Percentiles rank a stretch among this genome's conserved stretches.
Evolutionary conservation across 2,329 filamentous ascomycete species (phyloP).

Genomic region (Aphanocladium album): DNA sequence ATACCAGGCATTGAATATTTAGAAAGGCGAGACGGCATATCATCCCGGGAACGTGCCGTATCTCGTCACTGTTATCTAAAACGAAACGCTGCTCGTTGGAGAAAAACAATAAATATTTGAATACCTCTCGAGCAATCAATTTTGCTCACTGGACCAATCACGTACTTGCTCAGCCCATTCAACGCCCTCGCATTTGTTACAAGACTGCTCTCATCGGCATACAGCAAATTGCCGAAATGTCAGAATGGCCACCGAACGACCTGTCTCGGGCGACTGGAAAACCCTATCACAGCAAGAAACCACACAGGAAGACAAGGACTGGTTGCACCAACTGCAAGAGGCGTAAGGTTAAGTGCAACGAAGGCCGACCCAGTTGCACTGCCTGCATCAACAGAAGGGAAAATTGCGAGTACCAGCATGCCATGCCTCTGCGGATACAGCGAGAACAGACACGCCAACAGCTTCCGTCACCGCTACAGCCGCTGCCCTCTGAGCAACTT

Average conservation of each 20-base stretch:
- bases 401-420: constrained; percentile 40
- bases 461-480: neutral
- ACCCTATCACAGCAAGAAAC: constrained; percentile 40
- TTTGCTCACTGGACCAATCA: too few species aligned
- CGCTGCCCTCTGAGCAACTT: neutral
- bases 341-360: constrained; percentile 53
- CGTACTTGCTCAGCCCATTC: too few species aligned
- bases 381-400: constrained; percentile 44
- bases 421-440: neutral
- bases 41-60: too few species aligned
- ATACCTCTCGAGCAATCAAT: neutral
- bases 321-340: constrained; percentile 52
- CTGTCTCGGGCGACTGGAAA: neutral
- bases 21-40: too few species aligned
- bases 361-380: constrained; percentile 44
- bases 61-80: too few species aligned
- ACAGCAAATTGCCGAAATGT: neutral
- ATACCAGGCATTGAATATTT: neutral
- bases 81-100: too few species aligned
- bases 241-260: neutral
- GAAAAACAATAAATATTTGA: too few species aligned
- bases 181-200: neutral
- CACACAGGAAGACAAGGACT: constrained; percentile 50
- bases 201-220: too few species aligned
- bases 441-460: neutral